These are phyloP conservation scores for Fusarium coicis DNA, from an alignment of 2,329 filamentous ascomycete species.

Conservation along the genomic window DNA sequence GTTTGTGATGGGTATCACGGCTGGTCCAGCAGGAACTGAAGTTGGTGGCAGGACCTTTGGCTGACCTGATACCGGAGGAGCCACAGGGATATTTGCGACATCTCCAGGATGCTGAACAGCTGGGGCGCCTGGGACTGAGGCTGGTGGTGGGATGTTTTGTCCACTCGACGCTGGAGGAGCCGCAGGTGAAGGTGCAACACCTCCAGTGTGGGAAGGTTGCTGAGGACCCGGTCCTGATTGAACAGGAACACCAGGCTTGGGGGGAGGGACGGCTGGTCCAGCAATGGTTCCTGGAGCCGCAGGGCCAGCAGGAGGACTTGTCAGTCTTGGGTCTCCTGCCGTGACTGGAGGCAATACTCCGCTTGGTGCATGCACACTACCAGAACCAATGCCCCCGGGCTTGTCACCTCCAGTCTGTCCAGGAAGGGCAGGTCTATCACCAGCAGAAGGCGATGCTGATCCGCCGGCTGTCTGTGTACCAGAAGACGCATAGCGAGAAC, in stretches of 20 bases:
- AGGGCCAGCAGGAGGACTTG: neutral
- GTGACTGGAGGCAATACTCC: neutral
- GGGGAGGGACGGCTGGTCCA: neutral
- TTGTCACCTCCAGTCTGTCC: neutral
- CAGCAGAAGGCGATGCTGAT: fast-evolving
- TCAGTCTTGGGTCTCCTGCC: fast-evolving
- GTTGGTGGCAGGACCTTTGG: neutral
- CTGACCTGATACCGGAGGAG: neutral
- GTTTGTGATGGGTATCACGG: fast-evolving
- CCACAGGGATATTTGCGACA: neutral
- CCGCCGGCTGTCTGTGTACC: neutral
- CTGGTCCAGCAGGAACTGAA: neutral
- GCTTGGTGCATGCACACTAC: fast-evolving
- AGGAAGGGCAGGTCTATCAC: neutral
- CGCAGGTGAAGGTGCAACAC: no score
- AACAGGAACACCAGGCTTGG: neutral
- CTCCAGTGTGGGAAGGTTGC: neutral
- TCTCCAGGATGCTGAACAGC: neutral
- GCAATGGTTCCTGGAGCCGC: neutral
- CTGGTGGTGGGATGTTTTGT: neutral
- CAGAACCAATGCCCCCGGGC: fast-evolving
- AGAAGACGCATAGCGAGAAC: fast-evolving
- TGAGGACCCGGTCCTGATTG: neutral
- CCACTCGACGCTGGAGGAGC: neutral
- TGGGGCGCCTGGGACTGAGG: fast-evolving